Evolutionary conservation across 768 basidiomycete species (phyloP).

Genomic region (Lactarius pseudohatsudake): DNA sequence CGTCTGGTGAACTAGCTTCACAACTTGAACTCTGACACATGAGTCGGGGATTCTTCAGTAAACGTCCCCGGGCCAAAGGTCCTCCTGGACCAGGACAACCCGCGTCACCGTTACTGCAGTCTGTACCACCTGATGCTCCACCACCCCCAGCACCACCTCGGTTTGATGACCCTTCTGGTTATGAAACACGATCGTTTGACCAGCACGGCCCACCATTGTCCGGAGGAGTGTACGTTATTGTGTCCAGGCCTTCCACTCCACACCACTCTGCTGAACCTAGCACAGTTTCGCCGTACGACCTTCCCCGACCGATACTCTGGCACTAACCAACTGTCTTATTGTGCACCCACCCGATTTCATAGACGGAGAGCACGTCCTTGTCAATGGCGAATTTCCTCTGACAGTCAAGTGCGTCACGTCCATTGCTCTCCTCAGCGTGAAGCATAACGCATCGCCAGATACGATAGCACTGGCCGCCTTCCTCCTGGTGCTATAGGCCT

Average conservation of each 20-base stretch:
- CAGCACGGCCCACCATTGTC: constrained; percentile 28
- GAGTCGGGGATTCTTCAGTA: too few species aligned
- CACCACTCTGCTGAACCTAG: not conserved
- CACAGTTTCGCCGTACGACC: constrained; percentile 32
- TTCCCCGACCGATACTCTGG: constrained; percentile 44
- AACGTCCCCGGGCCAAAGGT: not conserved
- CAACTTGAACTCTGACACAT: too few species aligned
- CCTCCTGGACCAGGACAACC: constrained; percentile 12
- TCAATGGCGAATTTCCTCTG: constrained; percentile 68
- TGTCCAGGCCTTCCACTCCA: too few species aligned
- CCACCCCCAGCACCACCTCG: constrained; percentile 27
- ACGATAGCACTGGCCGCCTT: constrained; percentile 75
- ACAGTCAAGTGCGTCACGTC: constrained; percentile 61
- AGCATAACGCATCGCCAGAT: constrained; percentile 44
- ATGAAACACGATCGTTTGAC: constrained; percentile 34
- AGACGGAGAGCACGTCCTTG: constrained; percentile 69
- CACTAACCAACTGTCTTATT: constrained; percentile 77
- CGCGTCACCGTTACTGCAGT: constrained; percentile 21
- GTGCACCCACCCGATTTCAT: constrained; percentile 77
- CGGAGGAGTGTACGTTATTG: constrained; percentile 29
- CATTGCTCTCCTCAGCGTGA: not conserved
- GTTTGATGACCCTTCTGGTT: constrained; percentile 34
- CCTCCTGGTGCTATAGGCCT: constrained; percentile 71
- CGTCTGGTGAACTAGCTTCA: too few species aligned
- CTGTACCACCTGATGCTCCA: constrained; percentile 18